Evolutionary conservation across 2,329 filamentous ascomycete species (phyloP).

Genomic region (Pseudocercospora ulei): DNA sequence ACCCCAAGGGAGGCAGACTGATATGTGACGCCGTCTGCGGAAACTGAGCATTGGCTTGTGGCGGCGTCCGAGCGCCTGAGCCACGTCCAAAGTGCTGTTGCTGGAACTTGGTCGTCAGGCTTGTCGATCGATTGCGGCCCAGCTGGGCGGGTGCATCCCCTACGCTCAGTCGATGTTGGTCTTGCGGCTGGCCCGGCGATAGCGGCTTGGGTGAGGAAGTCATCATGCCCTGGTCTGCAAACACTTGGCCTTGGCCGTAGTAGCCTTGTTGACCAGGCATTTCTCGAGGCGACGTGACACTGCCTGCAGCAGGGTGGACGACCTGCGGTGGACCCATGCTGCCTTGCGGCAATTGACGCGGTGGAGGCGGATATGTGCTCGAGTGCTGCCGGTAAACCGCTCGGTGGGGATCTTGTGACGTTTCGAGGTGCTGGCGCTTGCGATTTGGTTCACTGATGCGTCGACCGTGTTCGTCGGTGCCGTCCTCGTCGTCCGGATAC

Average conservation of each 20-base stretch:
- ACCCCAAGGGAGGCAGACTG: conserved; percentile 36
- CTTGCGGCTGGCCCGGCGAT: conserved; percentile 51
- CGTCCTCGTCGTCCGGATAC: conserved; percentile 53
- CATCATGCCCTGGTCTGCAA: conserved; percentile 56
- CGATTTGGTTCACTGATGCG: conserved; percentile 64
- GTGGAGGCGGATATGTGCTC: conserved; percentile 63
- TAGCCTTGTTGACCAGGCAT: conserved; percentile 33
- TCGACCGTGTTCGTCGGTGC: conserved; percentile 48
- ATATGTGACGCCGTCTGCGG: conserved; percentile 25
- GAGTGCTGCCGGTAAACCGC: conserved; percentile 56
- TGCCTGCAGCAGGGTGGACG: conserved; percentile 29
- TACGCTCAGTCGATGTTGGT: conserved; percentile 47
- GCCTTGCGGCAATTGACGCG: conserved; percentile 22
- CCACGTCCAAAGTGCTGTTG: conserved; percentile 55
- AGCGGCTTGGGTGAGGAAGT: conserved; percentile 82
- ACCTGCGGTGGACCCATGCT: conserved; percentile 35
- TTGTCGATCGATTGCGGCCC: conserved; percentile 55
- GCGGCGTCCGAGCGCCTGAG: conserved; percentile 48
- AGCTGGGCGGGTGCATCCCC: conserved; percentile 34
- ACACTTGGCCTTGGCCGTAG: conserved; percentile 47
- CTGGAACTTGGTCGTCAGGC: conserved; percentile 54
- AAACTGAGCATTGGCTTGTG: conserved; percentile 38
- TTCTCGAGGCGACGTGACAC: conserved; percentile 33
- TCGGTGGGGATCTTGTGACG: conserved; percentile 45
- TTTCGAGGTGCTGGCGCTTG: conserved; percentile 59